Percentiles rank a stretch among this genome's conserved stretches.
phyloP scores from a whole-genome alignment of 371 early-diverging fungal genomes.

The Saksenaea oblongispora region DNA sequence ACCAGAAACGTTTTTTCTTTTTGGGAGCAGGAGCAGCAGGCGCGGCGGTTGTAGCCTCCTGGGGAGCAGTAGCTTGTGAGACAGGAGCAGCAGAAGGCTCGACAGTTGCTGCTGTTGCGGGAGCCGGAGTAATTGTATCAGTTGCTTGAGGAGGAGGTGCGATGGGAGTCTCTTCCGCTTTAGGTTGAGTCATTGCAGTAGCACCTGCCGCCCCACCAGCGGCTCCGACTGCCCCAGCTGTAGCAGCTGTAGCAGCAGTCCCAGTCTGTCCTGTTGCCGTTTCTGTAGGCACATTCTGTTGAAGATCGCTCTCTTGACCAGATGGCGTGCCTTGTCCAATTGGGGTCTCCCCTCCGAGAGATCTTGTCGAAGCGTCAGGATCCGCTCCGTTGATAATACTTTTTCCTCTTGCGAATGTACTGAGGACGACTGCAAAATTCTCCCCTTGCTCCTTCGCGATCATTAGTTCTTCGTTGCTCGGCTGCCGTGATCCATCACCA shows the following conservation, averaged over 20 bases:
- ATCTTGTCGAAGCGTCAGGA: neutral
- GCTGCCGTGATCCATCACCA: conserved; percentile 71
- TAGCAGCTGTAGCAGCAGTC: conserved; percentile 2
- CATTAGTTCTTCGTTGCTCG: conserved; percentile 62
- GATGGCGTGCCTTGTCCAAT: neutral
- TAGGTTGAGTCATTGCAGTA: conserved; percentile 2
- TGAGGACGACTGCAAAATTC: conserved; percentile 59
- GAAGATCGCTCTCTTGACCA: neutral
- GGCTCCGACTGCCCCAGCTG: conserved; percentile 6
- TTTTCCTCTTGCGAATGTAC: conserved; percentile 25
- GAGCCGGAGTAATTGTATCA: neutral
- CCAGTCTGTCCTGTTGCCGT: neutral
- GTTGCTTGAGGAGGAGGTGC: neutral
- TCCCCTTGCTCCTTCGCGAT: conserved; percentile 71
- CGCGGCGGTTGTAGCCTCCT: neutral
- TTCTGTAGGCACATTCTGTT: neutral
- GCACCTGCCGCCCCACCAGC: conserved; percentile 2
- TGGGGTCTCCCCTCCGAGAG: neutral
- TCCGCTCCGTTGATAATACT: neutral
- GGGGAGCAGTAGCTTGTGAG: neutral
- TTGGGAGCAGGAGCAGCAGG: neutral
- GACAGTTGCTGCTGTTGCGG: no score
- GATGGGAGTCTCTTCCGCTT: neutral
- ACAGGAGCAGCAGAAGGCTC: neutral
- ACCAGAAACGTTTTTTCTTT: conserved; percentile 13